phyloP scores from a whole-genome alignment of 2,329 filamentous ascomycete genomes.

The Penicillium frequentans region DNA sequence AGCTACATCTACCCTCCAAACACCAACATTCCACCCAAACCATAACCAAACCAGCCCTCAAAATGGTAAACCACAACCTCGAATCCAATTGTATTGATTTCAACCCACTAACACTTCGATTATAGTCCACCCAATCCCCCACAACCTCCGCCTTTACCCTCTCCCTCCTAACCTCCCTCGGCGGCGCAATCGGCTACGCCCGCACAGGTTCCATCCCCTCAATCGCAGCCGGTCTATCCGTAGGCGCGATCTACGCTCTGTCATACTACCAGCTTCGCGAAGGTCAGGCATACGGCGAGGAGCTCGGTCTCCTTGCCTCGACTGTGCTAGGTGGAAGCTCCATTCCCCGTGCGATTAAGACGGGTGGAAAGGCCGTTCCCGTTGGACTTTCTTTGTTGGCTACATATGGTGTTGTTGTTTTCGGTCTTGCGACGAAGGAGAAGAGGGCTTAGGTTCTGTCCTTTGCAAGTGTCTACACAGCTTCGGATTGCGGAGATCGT shows the following conservation, averaged over 20 bases:
- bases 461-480: neutral
- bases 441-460: conserved; percentile 24
- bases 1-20: neutral
- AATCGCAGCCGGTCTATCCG: conserved; percentile 77
- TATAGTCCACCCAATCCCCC: conserved; percentile 9
- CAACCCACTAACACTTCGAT: neutral
- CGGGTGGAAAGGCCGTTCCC: conserved; percentile 76
- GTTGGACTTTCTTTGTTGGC: conserved; percentile 76
- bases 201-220: conserved; percentile 85
- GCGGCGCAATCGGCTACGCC: conserved; percentile 83
- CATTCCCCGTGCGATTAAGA: conserved; percentile 81
- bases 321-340: conserved; percentile 79
- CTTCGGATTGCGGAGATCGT: neutral
- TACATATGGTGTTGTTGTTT: conserved; percentile 73
- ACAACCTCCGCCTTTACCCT: conserved; percentile 71
- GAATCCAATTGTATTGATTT: conserved; percentile 19
- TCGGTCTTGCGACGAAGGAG: conserved; percentile 65
- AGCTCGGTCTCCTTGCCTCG: conserved; percentile 85
- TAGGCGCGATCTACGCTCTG: conserved; percentile 75
- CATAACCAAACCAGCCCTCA: conserved; percentile 1
- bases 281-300: conserved; percentile 75
- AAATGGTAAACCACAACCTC: conserved; percentile 19
- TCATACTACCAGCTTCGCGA: conserved; percentile 79
- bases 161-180: conserved; percentile 77
- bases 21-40: neutral